These are phyloP conservation scores for Dioscorea alata DNA, from an alignment of 106 monocot species.

Conservation along the genomic window DNA sequence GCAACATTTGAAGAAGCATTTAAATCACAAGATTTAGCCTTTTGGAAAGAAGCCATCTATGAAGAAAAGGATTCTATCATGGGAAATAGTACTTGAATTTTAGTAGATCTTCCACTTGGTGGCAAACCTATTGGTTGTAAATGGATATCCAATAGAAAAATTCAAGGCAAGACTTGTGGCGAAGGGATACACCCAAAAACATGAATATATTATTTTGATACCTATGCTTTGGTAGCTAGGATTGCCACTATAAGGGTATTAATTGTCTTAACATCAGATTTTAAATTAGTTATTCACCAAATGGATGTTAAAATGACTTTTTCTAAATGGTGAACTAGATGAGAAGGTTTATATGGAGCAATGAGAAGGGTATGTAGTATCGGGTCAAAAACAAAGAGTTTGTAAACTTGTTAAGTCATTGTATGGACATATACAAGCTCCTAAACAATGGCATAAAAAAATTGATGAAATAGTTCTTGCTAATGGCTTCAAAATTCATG, in stretches of 20 bases:
- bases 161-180: neutral
- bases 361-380: neutral
- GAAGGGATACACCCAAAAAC: neutral
- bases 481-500: neutral
- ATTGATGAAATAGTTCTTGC: constrained; percentile 1
- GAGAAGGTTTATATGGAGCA: neutral
- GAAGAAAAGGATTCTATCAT: constrained; percentile 8
- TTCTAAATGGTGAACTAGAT: neutral
- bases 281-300: neutral
- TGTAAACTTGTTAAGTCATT: neutral
- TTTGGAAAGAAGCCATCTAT: constrained; percentile 8
- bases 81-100: neutral
- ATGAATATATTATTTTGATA: constrained; percentile 1
- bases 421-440: neutral
- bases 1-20: neutral
- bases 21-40: neutral
- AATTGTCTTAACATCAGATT: neutral
- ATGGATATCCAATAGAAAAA: constrained; percentile 10
- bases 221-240: neutral
- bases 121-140: neutral
- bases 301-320: constrained; percentile 1
- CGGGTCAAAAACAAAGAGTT: neutral
- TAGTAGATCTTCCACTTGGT: neutral
- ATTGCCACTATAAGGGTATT: neutral
- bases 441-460: constrained; percentile 6